Evolutionary conservation across 2,329 filamentous ascomycete species (phyloP).

Genomic region (Rutstroemia sp.): DNA sequence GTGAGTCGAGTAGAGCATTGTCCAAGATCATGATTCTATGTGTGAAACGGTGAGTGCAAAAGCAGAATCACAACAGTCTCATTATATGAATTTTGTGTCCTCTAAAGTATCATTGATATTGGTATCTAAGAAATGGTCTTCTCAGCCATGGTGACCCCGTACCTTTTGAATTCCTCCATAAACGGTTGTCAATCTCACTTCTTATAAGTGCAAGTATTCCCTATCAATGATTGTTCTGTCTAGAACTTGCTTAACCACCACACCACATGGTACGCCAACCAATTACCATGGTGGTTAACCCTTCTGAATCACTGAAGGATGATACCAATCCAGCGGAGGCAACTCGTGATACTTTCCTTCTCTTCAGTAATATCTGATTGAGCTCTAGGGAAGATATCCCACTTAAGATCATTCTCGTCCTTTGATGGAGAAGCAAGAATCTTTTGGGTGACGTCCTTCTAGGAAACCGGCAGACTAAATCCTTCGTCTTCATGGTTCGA

Average conservation of each 20-base stretch:
- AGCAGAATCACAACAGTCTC: too few relatives aligned
- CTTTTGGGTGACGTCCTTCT: slow-evolving; percentile 79
- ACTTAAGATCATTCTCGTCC: slow-evolving; percentile 61
- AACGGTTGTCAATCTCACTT: slow-evolving; percentile 61
- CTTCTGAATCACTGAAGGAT: slow-evolving; percentile 67
- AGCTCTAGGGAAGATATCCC: slow-evolving; percentile 68
- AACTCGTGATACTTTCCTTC: slow-evolving; percentile 60
- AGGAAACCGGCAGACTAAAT: slow-evolving; percentile 59
- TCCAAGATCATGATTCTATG: too few relatives aligned
- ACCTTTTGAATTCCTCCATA: slow-evolving; percentile 70
- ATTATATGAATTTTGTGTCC: neutral
- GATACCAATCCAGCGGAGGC: slow-evolving; percentile 64
- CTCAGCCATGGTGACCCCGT: slow-evolving; percentile 66
- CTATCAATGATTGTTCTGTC: slow-evolving; percentile 65
- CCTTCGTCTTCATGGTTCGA: slow-evolving; percentile 62
- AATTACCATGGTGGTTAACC: slow-evolving; percentile 78
- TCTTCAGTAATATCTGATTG: slow-evolving; percentile 59
- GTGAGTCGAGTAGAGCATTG: too few relatives aligned
- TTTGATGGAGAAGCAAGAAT: slow-evolving; percentile 63
- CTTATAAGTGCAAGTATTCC: slow-evolving; percentile 76
- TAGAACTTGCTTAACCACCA: slow-evolving; percentile 72
- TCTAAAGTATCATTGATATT: neutral
- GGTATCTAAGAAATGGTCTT: slow-evolving; percentile 43
- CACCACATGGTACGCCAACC: slow-evolving; percentile 68
- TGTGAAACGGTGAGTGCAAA: too few relatives aligned